Evolutionary conservation across 2,329 filamentous ascomycete species (phyloP), one percentile per base, ranked within the genome.

Genomic region (Colletotrichum plurivorum): DNA sequence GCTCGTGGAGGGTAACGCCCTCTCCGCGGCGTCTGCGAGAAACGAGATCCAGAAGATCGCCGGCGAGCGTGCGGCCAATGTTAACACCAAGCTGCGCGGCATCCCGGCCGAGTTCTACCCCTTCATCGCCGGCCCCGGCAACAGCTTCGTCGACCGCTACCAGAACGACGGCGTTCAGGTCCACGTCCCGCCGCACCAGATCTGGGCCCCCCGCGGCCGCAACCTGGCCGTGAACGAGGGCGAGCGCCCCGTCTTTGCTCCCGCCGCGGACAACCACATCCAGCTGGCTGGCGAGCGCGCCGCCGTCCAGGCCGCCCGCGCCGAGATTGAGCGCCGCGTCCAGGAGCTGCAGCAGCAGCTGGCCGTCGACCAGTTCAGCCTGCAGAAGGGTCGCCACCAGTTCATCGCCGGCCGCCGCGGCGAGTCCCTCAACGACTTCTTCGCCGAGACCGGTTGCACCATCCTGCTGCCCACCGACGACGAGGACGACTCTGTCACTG

Each of bases 101-200:
- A 92, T 99, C 69, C 95, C 96, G 8, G 89, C 94, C 27, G 94
- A 97, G 78, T 97, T 96, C 81, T 99, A 96, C 82, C 95, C 95
- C 60, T 99, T 99, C 84, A 92, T 99, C 79, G 92, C 94, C 25
- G 94, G 94, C 56, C 89, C 92, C 10, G 88, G 92, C 78, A 93
- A 94, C 77, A 84, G 88, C 54, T 84, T 89, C 58, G 82, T 94
- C 63, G 86, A 89, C 72, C 87, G 88, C 45, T 85, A 97, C 60
- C 92, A 95, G 80, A 88, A 88, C 71, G 92, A 92, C 71, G 93
- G 94, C 71, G 86, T 97, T 43, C 92, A 93, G 77, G 87, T 99
- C 71, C 89, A 93, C 65, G 91, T 99, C 54, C 96, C 96, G 51
- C 87, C 92, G 59, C 93, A 97, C 79, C 89, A 94, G 78, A 92